These are phyloP conservation scores for Paecilomyces sp. DNA, from an alignment of 2,329 filamentous ascomycete genomes.

Conservation along the genomic window DNA sequence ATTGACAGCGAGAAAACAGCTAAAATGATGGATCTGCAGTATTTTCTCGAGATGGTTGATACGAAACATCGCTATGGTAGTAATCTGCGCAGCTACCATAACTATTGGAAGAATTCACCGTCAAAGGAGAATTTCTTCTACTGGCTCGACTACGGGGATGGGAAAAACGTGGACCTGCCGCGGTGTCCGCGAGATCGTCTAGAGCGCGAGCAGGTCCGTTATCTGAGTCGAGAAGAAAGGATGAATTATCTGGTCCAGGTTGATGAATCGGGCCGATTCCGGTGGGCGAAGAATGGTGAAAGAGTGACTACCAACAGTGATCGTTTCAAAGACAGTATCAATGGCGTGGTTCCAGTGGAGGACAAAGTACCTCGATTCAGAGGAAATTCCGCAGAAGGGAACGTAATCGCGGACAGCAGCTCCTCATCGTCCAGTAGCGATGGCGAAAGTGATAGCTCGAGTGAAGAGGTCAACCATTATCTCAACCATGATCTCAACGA, in stretches of 20 bases:
- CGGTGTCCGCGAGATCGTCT: constrained; percentile 67
- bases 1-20: constrained; percentile 39
- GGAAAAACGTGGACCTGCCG: constrained; percentile 60
- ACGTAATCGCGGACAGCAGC: constrained; percentile 14
- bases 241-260: constrained; percentile 73
- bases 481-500: constrained; percentile 15
- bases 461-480: constrained; percentile 24
- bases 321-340: constrained; percentile 67
- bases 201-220: constrained; percentile 73
- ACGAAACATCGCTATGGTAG: constrained; percentile 80
- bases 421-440: constrained; percentile 16
- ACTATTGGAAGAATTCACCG: constrained; percentile 69
- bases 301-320: constrained; percentile 68
- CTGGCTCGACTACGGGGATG: constrained; percentile 81
- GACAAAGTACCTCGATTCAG: constrained; percentile 53
- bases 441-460: constrained; percentile 5
- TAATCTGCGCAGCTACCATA: constrained; percentile 74
- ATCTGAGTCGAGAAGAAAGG: constrained; percentile 74
- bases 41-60: constrained; percentile 82
- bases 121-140: constrained; percentile 89
- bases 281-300: constrained; percentile 77
- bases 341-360: constrained; percentile 60
- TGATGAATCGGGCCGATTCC: constrained; percentile 65
- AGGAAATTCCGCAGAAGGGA: constrained; percentile 22
- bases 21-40: constrained; percentile 76